Percentiles rank a stretch among this genome's conserved stretches.
Evolutionary conservation across 2,329 filamentous ascomycete species (phyloP).

Genomic region (Fusarium sulawesiense): DNA sequence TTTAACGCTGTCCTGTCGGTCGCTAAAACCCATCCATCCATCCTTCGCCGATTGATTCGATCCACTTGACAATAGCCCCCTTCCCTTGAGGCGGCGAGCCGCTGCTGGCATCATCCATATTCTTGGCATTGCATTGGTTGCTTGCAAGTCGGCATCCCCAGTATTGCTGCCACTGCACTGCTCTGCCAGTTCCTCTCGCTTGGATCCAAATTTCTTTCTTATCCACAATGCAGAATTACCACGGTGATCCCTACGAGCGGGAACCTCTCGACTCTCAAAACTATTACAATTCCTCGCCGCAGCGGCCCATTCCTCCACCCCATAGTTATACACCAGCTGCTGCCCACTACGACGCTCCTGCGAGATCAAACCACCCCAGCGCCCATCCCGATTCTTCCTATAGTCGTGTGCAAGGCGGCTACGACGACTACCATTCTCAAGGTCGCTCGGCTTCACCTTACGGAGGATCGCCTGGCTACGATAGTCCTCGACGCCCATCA

Average conservation of each 20-base stretch:
- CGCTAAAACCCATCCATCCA: conserved; percentile 16
- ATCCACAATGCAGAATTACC: conserved; percentile 51
- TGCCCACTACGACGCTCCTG: conserved; percentile 46
- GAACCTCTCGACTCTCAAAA: conserved; percentile 50
- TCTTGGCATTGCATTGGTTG: conserved; percentile 26
- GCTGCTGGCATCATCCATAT: conserved; percentile 39
- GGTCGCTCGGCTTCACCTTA: conserved; percentile 34
- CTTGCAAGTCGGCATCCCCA: conserved; percentile 15
- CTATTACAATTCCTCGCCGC: conserved; percentile 41
- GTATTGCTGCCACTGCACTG: conserved; percentile 12
- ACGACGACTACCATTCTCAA: conserved; percentile 37
- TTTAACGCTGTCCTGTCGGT: conserved; percentile 17
- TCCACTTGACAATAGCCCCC: conserved; percentile 6
- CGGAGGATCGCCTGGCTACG: conserved; percentile 37
- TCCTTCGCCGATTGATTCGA: conserved; percentile 21
- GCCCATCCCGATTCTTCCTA: conserved; percentile 44
- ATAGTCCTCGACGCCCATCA: conserved; percentile 38
- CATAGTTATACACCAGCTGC: conserved; percentile 40
- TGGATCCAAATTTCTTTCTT: conserved; percentile 23
- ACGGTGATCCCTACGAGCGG: conserved; percentile 51
- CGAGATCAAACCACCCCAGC: conserved; percentile 37
- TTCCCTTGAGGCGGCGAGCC: conserved; percentile 35
- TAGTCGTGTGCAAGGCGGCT: conserved; percentile 31
- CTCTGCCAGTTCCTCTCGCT: conserved; percentile 17
- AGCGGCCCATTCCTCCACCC: conserved; percentile 36